A percentile compares a stretch with the other conserved stretches of the same genome.
These are phyloP conservation scores for Debaryomycetaceae sp. DNA, from an alignment of 1,139 yeast genomes.

Conservation along the genomic window DNA sequence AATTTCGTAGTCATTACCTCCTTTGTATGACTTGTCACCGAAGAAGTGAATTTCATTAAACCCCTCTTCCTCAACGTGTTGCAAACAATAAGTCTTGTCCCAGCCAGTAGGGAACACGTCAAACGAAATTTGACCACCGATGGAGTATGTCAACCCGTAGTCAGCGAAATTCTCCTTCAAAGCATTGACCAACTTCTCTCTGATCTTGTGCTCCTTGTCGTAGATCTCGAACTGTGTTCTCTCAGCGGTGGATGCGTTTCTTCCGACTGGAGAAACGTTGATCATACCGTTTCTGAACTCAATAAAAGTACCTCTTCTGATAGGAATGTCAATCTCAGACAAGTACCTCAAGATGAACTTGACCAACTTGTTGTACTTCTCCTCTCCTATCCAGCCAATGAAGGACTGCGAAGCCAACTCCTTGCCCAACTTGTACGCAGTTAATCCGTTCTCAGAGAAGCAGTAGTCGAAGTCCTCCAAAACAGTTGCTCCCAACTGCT, in stretches of 20 bases:
- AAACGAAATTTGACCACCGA: conserved; percentile 98
- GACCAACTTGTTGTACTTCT: conserved; percentile 83
- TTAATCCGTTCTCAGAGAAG: conserved; percentile 95
- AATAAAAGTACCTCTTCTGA: conserved; percentile 94
- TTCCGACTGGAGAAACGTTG: conserved; percentile 95
- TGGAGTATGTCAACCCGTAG: conserved; percentile 85
- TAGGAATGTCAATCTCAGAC: conserved; percentile 83
- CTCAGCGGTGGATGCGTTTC: conserved; percentile 93
- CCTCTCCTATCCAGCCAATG: conserved; percentile 94
- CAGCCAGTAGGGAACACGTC: conserved; percentile 99
- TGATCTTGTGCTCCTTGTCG: conserved; percentile 75
- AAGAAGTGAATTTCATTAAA: conserved; percentile 92
- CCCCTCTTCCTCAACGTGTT: conserved; percentile 82
- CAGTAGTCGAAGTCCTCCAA: conserved; percentile 87
- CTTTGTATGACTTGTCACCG: conserved; percentile 96
- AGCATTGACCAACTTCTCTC: conserved; percentile 81
- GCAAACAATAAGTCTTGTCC: conserved; percentile 98
- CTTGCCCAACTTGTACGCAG: conserved; percentile 91
- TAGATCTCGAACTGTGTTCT: conserved; percentile 86
- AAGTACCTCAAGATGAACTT: conserved; percentile 83
- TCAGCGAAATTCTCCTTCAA: conserved; percentile 80
- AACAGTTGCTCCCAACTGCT: conserved; percentile 84
- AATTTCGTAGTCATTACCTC: conserved; percentile 98
- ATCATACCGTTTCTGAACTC: conserved; percentile 99
- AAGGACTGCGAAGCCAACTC: conserved; percentile 89